Conservation (phyloP, 495 filamentous ascomycete genomes). For the Penicillium herquei region DNA sequence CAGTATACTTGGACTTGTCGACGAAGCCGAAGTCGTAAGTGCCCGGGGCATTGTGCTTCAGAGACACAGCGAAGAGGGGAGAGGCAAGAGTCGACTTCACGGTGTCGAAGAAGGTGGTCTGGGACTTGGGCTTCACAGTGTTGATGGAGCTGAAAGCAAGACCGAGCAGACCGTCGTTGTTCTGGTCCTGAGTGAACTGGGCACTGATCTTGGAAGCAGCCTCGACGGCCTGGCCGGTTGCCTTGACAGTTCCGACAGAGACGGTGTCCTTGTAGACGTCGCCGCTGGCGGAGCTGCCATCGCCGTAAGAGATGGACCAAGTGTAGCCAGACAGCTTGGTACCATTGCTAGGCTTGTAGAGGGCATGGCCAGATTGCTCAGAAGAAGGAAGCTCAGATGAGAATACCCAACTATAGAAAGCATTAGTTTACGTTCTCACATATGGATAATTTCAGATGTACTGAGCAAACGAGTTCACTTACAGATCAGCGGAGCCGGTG, state of each 20-base stretch:
- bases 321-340: constrained; percentile 50
- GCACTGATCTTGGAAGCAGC: constrained; percentile 59
- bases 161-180: constrained; percentile 70
- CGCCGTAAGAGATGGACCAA: constrained; percentile 73
- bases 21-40: constrained; percentile 76
- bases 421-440: background rate
- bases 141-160: constrained; percentile 71
- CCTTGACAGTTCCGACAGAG: constrained; percentile 62
- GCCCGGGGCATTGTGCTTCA: constrained; percentile 64
- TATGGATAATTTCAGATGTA: background rate
- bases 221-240: constrained; percentile 66
- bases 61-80: constrained; percentile 67
- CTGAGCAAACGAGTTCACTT: constrained; percentile 24
- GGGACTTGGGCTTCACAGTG: constrained; percentile 57
- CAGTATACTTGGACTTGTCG: constrained; percentile 60
- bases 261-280: constrained; percentile 71
- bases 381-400: constrained; percentile 43
- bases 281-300: constrained; percentile 63
- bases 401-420: constrained; percentile 49
- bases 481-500: constrained; percentile 76
- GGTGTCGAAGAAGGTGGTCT: constrained; percentile 75
- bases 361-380: constrained; percentile 54
- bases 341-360: constrained; percentile 60
- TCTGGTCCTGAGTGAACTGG: constrained; percentile 56
- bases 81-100: constrained; percentile 54